Conservation (phyloP, 495 filamentous ascomycete species). For the Aspergillus egyptiacus region DNA sequence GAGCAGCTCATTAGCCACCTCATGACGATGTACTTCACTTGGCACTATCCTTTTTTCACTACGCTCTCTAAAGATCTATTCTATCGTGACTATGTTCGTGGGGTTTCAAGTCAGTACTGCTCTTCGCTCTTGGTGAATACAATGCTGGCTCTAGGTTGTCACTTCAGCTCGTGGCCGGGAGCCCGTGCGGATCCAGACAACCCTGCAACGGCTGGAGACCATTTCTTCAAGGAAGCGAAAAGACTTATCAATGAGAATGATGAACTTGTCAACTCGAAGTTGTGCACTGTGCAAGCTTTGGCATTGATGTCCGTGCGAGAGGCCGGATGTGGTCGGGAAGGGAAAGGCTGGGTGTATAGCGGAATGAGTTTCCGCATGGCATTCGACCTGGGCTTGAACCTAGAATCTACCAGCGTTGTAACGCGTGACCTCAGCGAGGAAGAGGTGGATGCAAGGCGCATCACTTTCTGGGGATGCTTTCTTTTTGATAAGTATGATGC, state of each 20-base stretch:
- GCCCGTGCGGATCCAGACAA: constrained; percentile 65
- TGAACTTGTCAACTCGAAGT: constrained; percentile 80
- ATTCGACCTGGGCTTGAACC: constrained; percentile 84
- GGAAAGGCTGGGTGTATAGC: constrained; percentile 95
- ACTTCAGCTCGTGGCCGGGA: constrained; percentile 75
- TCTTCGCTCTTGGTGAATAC: constrained; percentile 87
- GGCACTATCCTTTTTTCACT: constrained; percentile 97
- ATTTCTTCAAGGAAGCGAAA: constrained; percentile 96
- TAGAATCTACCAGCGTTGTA: constrained; percentile 64
- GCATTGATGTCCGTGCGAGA: constrained; percentile 96
- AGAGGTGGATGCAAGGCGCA: constrained; percentile 79
- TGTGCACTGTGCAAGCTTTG: constrained; percentile 93
- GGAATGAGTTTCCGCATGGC: constrained; percentile 99
- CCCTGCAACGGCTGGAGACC: constrained; percentile 84
- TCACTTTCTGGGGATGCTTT: constrained; percentile 99
- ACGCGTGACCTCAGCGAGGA: constrained; percentile 64
- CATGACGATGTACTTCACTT: constrained; percentile 95
- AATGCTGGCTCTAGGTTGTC: constrained; percentile 92
- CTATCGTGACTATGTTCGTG: constrained; percentile 74
- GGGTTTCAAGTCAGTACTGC: constrained; percentile 65
- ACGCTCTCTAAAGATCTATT: constrained; percentile 87
- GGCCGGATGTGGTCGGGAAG: constrained; percentile 90
- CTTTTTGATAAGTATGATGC: constrained; percentile 78
- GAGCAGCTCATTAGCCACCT: constrained; percentile 75
- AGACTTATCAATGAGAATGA: constrained; percentile 83